These are phyloP conservation scores for Gautieria morchelliformis DNA, from an alignment of 768 basidiomycete genomes.

Conservation along the genomic window DNA sequence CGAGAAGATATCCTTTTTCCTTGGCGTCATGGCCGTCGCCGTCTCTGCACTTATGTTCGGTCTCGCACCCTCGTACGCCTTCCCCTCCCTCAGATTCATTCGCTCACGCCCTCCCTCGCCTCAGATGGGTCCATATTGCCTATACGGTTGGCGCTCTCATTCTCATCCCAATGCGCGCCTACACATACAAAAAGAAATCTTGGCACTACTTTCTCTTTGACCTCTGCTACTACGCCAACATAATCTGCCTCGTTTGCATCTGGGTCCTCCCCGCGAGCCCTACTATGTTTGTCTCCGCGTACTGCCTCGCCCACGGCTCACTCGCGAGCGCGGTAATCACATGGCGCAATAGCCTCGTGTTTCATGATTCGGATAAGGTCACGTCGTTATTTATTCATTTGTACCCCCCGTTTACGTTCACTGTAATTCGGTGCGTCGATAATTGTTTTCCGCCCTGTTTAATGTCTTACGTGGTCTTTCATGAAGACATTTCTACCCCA, in stretches of 20 bases:
- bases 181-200: conserved; percentile 81
- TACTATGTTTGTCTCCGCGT: conserved; percentile 82
- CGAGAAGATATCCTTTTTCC: conserved; percentile 85
- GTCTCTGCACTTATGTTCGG: conserved; percentile 81
- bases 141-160: conserved; percentile 73
- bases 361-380: conserved; percentile 95
- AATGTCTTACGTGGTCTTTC: not conserved
- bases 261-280: conserved; percentile 79
- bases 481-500: conserved; percentile 77
- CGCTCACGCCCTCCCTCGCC: not conserved
- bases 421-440: conserved; percentile 66
- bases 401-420: conserved; percentile 85
- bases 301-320: conserved; percentile 84
- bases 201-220: conserved; percentile 96
- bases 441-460: not conserved
- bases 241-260: conserved; percentile 85
- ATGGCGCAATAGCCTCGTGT: conserved; percentile 97
- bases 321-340: conserved; percentile 93
- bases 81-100: conserved; percentile 8
- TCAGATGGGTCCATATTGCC: conserved; percentile 78
- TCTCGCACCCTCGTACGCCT: conserved; percentile 71
- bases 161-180: conserved; percentile 75
- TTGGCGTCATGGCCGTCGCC: conserved; percentile 85
- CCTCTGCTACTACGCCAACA: conserved; percentile 87
- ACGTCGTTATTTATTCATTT: conserved; percentile 94